phyloP scores from a whole-genome alignment of 2,329 filamentous ascomycete genomes.

The Aspergillus oerlinghausenensis region DNA sequence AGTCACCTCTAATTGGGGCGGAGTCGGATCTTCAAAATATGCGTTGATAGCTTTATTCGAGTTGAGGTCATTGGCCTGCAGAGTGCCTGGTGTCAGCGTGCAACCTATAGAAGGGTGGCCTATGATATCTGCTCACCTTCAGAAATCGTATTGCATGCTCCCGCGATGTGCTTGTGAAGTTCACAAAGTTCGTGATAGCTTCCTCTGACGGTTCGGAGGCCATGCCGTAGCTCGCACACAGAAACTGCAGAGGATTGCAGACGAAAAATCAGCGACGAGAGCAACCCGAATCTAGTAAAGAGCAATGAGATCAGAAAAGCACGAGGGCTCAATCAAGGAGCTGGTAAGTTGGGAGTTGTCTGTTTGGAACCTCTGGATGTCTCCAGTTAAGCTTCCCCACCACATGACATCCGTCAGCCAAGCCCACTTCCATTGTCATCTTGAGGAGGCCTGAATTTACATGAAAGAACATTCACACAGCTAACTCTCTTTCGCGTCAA shows the following conservation, averaged over 20 bases:
- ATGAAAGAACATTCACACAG: background rate
- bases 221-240: constrained; percentile 20
- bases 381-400: constrained; percentile 13
- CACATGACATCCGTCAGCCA: constrained; percentile 18
- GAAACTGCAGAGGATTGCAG: background rate
- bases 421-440: constrained; percentile 1
- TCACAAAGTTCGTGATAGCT: constrained; percentile 37
- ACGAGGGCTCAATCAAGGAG: background rate
- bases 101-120: background rate
- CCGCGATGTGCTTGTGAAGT: constrained; percentile 37
- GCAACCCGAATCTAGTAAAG: background rate
- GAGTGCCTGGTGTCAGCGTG: constrained; percentile 8
- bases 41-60: constrained; percentile 45
- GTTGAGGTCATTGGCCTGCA: constrained; percentile 43
- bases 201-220: constrained; percentile 37
- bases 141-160: constrained; percentile 39
- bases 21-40: constrained; percentile 43
- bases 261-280: background rate
- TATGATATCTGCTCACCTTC: constrained; percentile 26
- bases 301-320: background rate
- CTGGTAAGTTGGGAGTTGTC: background rate
- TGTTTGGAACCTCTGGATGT: background rate
- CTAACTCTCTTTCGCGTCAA: background rate
- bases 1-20: constrained; percentile 29
- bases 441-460: background rate